Percentiles rank a stretch among this genome's conserved stretches.
phyloP scores from a whole-genome alignment of 257 asterid species.

The Gentiana macrophylla region DNA sequence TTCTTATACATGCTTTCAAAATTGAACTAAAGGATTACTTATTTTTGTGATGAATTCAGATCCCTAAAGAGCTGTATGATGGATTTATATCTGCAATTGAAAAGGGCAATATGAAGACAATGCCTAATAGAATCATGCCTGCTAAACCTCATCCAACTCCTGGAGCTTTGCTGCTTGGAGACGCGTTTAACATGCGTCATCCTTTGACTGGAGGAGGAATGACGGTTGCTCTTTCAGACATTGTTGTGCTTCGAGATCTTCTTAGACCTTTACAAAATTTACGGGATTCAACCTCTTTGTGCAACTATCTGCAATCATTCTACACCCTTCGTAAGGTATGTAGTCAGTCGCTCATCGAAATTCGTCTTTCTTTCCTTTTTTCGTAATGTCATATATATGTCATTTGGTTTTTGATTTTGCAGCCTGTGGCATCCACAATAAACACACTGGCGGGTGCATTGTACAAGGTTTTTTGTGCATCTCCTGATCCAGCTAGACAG shows the following conservation, averaged over 20 bases:
- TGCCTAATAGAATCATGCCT: constrained; percentile 35
- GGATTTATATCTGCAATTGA: constrained; percentile 24
- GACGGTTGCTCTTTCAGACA: constrained; percentile 32
- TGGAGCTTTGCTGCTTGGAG: constrained; percentile 28
- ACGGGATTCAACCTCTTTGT: constrained; percentile 11
- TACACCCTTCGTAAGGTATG: constrained; percentile 27
- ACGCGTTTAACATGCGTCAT: constrained; percentile 35
- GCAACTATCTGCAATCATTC: constrained; percentile 23
- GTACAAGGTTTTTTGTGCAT: constrained; percentile 59
- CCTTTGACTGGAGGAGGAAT: constrained; percentile 37
- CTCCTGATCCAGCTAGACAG: constrained; percentile 59
- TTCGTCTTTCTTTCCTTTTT: neutral
- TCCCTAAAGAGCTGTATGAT: constrained; percentile 19
- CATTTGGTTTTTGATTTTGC: constrained; percentile 11
- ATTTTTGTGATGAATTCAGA: constrained; percentile 5
- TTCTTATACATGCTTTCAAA: no score
- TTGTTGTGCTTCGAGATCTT: constrained; percentile 24
- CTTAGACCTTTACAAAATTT: constrained; percentile 17
- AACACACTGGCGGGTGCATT: constrained; percentile 73
- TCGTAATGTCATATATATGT: no score
- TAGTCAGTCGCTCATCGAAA: no score
- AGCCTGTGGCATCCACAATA: constrained; percentile 86
- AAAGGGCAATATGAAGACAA: constrained; percentile 24
- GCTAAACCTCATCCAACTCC: constrained; percentile 31
- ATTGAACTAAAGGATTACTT: no score